Base-by-base conservation (phyloP, 1,284 basidiomycete genomes). In the Phellopilus nigrolimitatus region DNA sequence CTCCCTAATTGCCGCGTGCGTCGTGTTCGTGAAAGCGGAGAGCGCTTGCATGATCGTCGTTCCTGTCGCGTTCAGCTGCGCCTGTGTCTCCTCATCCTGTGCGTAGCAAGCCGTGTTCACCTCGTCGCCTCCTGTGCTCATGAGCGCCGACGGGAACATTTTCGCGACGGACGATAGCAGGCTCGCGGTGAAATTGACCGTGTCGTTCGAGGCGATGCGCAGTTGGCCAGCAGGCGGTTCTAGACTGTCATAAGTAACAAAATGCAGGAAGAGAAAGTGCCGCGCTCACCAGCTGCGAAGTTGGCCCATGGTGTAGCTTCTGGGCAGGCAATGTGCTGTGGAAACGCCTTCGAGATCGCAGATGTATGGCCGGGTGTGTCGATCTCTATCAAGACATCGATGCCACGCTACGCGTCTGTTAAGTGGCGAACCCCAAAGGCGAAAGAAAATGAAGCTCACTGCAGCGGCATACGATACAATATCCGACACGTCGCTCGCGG, bases 301-400 rank as follows among this genome's bases (percentile, higher is more conserved):
- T 64, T 67, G 2, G 71, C 57, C 87, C 87, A 91, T 0, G 85
- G 84, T 2, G 69, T 66, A 1, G 74, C 69, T 54, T 80, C 71
- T 9, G 75, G 69, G 64, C 91, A 94, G 1, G 88, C 88, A 40
- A 94, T 68, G 59, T 82, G 75, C 36, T 91, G 84, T 0, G 88
- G 86, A 62, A 83, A 77, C 0, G 85, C 68, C 34, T 78, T 66
- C 1, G 74, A 74, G 41, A 94, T 84, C 49, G 74, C 69, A 3
- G 84, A 72, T 3, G 88, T 91, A 65, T 93, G 90, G 13, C 88
- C 90, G 1, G 89, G 91, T 0, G 85, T 90, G 66, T 84, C 81
- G 51, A 82, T 72, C 60, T 80, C 78, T 34, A 85, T 68, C 43
- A 91, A 71, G 30, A 92, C 83, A 59, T 91, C 86, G 55, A 94